These are phyloP conservation scores for Trichophyton rubrum DNA, from an alignment of 2,329 filamentous ascomycete species.

Conservation along the genomic window DNA sequence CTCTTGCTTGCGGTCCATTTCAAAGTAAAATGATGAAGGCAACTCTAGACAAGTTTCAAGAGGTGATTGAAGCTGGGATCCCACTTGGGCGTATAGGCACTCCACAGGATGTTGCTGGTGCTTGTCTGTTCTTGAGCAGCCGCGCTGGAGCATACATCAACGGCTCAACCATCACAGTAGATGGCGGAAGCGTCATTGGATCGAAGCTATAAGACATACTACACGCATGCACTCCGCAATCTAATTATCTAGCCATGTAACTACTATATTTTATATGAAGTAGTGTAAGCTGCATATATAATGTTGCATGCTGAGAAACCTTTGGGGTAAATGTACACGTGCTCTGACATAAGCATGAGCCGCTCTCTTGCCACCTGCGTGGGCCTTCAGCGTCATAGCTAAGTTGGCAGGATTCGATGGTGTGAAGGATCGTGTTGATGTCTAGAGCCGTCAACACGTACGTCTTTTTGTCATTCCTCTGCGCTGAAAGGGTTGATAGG, in stretches of 20 bases:
- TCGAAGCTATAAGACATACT: constrained; percentile 27
- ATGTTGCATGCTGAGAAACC: background rate
- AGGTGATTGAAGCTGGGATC: constrained; percentile 42
- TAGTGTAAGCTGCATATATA: background rate
- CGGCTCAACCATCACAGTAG: constrained; percentile 50
- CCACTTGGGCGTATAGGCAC: constrained; percentile 56
- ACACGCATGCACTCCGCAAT: background rate
- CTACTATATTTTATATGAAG: background rate
- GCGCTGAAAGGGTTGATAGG: background rate
- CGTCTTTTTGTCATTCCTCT: background rate
- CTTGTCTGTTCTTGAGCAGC: constrained; percentile 57
- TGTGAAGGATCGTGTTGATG: background rate
- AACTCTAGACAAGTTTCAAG: constrained; percentile 38
- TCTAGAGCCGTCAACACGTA: background rate
- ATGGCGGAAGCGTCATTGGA: constrained; percentile 41
- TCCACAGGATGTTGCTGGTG: constrained; percentile 56
- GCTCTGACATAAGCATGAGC: background rate
- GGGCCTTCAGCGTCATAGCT: background rate
- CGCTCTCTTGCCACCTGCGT: background rate
- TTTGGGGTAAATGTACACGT: background rate
- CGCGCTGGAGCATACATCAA: constrained; percentile 55
- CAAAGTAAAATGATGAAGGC: constrained; percentile 44
- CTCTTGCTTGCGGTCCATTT: constrained; percentile 57
- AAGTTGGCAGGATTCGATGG: background rate
- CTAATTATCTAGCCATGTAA: background rate